Evolutionary conservation across 768 basidiomycete genomes (phyloP), one percentile per base, ranked within the genome.

Genomic region (Termitomyces sp.): DNA sequence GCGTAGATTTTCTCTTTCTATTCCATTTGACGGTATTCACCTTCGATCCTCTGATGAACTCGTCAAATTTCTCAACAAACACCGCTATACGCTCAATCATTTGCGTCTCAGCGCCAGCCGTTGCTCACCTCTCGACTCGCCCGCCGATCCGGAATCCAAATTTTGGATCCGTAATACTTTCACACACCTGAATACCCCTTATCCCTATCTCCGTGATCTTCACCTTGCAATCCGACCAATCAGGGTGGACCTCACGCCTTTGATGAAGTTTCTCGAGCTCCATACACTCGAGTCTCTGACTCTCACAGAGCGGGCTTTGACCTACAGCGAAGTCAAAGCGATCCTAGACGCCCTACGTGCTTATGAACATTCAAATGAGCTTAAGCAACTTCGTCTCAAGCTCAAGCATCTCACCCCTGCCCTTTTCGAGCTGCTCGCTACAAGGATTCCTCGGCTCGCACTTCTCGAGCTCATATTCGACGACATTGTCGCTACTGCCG

Each of bases 1-100:
- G 14, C 69, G 58, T n/a, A 67, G 72, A 1, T 69, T 82, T 47
- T 60, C 72, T 1, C 67, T 83, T 14, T 78, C 75, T 34, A 78
- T 82, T 15, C 81, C 82, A 7, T 80, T 76, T 55, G 76, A 82
- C 47, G 80, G 80, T 7, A 69, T 66, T 6, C 78, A 81, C 40
- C 72, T 83, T 31, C 67, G 73, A 10, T 68, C 76, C 37, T 73
- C 75, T 0, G 40, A 52, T 20, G 46, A 64, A 9, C 71, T 83
- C 20, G 72, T 70, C 14, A 59, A 36, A 2, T 81, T 81, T 63
- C 61, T 83, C 17, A 57, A 66, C 11, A 72, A 69, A 37, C 80
- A 82, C 61, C 61, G 68, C 46, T 45, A 48, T 8, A 75, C 72
- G 0, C 66, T 83, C 54, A 71, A 71, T 53, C 72, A 73, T 8